These are phyloP conservation scores for Dipteronia dyeriana DNA, from an alignment of 345 rosid genomes.

Conservation along the genomic window DNA sequence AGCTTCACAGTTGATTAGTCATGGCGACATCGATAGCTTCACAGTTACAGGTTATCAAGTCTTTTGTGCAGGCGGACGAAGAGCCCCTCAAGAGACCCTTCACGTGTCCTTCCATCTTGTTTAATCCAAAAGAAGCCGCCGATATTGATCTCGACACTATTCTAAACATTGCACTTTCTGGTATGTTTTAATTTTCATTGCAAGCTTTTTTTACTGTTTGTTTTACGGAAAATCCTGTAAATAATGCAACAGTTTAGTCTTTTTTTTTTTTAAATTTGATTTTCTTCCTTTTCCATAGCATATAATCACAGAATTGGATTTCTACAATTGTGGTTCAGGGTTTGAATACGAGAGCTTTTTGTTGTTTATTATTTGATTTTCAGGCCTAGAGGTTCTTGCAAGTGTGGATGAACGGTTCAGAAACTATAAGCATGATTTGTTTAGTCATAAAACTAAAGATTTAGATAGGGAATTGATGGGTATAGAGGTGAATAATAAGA, in stretches of 20 bases:
- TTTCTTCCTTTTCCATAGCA: not conserved
- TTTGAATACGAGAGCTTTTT: not conserved
- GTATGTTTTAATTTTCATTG: constrained; percentile 32
- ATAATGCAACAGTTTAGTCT: too few species aligned
- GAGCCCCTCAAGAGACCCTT: constrained; percentile 57
- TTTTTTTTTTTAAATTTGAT: too few species aligned
- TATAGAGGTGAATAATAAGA: constrained; percentile 57
- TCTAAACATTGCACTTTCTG: constrained; percentile 56
- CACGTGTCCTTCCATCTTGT: constrained; percentile 62
- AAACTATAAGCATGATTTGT: constrained; percentile 60
- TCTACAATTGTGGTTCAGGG: not conserved
- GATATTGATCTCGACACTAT: constrained; percentile 77
- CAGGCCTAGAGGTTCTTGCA: constrained; percentile 78
- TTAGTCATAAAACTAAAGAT: constrained; percentile 74
- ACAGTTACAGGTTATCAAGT: constrained; percentile 64
- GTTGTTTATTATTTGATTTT: constrained; percentile 26
- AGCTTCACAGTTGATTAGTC: not conserved
- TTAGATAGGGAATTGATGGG: constrained; percentile 75
- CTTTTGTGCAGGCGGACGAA: constrained; percentile 50
- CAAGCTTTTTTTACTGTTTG: constrained; percentile 2
- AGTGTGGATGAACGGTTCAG: constrained; percentile 66
- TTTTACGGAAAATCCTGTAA: not conserved
- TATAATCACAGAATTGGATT: not conserved
- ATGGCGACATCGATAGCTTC: constrained; percentile 67
- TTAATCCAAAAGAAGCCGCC: constrained; percentile 61